A percentile compares a stretch with the other conserved stretches of the same genome.
Evolutionary conservation across 2,329 filamentous ascomycete genomes (phyloP).

Genomic region (Sclerotinia spermophila): DNA sequence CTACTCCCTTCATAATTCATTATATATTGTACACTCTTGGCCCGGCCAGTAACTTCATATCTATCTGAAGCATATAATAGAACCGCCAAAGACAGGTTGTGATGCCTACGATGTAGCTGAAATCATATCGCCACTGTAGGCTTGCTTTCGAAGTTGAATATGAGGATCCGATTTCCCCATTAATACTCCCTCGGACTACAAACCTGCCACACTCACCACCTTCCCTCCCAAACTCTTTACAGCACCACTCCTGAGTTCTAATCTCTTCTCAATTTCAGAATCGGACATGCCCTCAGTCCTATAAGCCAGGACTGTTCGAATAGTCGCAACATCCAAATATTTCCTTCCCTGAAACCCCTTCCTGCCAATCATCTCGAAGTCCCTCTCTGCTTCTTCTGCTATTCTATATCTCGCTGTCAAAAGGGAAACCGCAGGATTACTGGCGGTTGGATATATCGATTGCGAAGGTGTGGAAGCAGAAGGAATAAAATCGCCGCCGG

Average conservation of each 20-base stretch:
- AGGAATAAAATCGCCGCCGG: slow-evolving; percentile 24
- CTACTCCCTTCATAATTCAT: neutral
- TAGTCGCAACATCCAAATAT: slow-evolving; percentile 48
- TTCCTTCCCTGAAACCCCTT: slow-evolving; percentile 39
- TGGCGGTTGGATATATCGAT: slow-evolving; percentile 26
- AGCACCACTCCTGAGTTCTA: slow-evolving; percentile 44
- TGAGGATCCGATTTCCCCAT: neutral
- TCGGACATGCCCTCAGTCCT: slow-evolving; percentile 39
- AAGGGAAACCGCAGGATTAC: slow-evolving; percentile 31
- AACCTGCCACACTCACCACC: slow-evolving; percentile 19
- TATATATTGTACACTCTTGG: neutral
- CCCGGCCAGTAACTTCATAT: neutral
- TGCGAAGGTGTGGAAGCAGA: slow-evolving; percentile 29
- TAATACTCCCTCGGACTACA: neutral
- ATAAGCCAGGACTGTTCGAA: slow-evolving; percentile 47
- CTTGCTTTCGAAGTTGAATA: neutral
- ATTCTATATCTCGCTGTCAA: slow-evolving; percentile 51
- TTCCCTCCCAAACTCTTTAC: slow-evolving; percentile 36
- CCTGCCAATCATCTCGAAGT: slow-evolving; percentile 46
- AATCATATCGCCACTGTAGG: neutral
- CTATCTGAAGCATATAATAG: neutral
- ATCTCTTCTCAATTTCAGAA: slow-evolving; percentile 38
- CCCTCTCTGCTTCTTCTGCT: slow-evolving; percentile 55
- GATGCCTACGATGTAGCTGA: neutral
- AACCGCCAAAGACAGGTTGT: neutral